A percentile compares a stretch with the other conserved stretches of the same genome.
These are phyloP conservation scores for Guyanaporus albipodus DNA, from an alignment of 768 basidiomycete genomes.

Conservation along the genomic window DNA sequence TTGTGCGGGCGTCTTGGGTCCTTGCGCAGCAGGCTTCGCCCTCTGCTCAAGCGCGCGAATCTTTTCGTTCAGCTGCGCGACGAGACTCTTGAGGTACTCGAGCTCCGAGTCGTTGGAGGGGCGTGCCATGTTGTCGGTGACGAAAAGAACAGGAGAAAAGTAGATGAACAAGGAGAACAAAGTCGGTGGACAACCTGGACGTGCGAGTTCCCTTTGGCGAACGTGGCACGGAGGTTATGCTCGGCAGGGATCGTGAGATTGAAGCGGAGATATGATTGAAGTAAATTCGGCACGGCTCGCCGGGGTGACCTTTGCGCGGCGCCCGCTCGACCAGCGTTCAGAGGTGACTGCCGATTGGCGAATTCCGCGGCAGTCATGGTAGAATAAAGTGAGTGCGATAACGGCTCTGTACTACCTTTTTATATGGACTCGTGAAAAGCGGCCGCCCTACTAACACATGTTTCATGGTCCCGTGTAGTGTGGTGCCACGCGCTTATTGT, in stretches of 20 bases:
- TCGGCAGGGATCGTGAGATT: constrained; percentile 12
- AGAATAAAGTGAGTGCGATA: not conserved
- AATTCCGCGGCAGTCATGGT: not conserved
- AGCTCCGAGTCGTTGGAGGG: constrained; percentile 60
- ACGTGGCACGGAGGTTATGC: constrained; percentile 1
- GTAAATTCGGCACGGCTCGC: constrained; percentile 1
- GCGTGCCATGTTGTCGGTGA: constrained; percentile 45
- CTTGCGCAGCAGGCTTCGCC: constrained; percentile 44
- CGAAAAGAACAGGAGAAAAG: not conserved
- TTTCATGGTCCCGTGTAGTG: not conserved
- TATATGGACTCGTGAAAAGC: constrained; percentile 1
- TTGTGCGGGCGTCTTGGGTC: constrained; percentile 59
- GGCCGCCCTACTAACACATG: not conserved
- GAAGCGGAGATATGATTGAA: constrained; percentile 22
- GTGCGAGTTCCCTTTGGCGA: not conserved
- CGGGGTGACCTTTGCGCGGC: no score
- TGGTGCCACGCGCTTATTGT: no score
- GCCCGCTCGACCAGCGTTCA: not conserved
- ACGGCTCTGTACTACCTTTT: not conserved
- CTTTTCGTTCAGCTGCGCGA: constrained; percentile 86
- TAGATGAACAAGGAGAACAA: not conserved
- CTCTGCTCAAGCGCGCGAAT: constrained; percentile 74
- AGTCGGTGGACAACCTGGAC: not conserved
- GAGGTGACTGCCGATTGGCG: not conserved
- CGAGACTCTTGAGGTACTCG: constrained; percentile 92